Evolutionary conservation across 371 early-diverging fungal genomes (phyloP).

Genomic region (Rhizopus stolonifer): DNA sequence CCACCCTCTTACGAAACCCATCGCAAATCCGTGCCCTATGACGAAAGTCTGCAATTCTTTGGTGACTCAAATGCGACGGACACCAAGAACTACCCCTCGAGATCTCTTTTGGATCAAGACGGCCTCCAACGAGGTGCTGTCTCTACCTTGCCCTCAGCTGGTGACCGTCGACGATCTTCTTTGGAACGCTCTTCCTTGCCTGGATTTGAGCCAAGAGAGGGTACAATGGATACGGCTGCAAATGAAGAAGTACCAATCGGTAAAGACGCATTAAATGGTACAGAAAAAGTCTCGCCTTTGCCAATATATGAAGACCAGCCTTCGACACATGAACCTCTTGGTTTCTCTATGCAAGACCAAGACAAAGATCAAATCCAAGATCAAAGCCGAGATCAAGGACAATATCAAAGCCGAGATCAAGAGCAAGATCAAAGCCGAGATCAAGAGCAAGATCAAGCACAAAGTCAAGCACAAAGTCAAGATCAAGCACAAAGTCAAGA

Average conservation of each 20-base stretch:
- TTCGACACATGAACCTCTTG: not conserved
- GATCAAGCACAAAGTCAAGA: not conserved
- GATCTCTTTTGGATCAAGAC: slow-evolving; percentile 17
- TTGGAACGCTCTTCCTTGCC: not conserved
- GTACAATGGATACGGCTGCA: not conserved
- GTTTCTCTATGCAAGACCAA: not conserved
- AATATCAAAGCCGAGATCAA: too few relatives aligned
- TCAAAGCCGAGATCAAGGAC: too few relatives aligned
- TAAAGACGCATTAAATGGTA: not conserved
- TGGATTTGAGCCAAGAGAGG: slow-evolving; percentile 2
- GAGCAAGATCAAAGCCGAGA: too few relatives aligned
- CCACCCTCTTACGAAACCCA: not conserved
- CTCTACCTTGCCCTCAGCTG: slow-evolving; percentile 18
- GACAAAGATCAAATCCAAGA: too few relatives aligned
- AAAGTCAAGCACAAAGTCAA: not conserved
- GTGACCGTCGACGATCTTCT: slow-evolving; percentile 1
- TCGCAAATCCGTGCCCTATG: not conserved
- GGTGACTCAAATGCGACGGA: slow-evolving; percentile 19
- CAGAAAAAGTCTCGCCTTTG: not conserved
- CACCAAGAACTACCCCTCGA: slow-evolving; percentile 1
- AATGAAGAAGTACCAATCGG: slow-evolving; percentile 6
- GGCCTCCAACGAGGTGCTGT: slow-evolving; percentile 17
- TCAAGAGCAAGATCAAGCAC: not conserved
- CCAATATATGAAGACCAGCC: not conserved
- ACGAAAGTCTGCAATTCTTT: slow-evolving; percentile 15